Evolutionary conservation across 2,329 filamentous ascomycete genomes (phyloP), one percentile per base, ranked within the genome.

Genomic region (Aspergillus fijiensis): DNA sequence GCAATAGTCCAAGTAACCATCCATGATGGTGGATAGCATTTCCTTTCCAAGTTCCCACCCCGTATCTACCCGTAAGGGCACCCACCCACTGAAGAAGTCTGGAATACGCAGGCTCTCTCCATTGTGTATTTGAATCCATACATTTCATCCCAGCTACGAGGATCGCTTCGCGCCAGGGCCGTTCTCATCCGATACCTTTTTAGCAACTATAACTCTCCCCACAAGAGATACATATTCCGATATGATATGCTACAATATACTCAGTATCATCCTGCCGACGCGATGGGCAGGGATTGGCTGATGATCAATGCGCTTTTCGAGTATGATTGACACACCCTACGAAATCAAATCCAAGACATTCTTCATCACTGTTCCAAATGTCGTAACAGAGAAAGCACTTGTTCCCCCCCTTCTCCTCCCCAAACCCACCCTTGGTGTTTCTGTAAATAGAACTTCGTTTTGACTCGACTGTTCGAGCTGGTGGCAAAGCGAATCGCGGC

Each of bases 391-490:
- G 19, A 49, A 29, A 27, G 21, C 21, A 11, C 27, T 25, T 10
- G 47, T 12, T 9, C 42, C 35, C 49, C 19, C 19, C 23, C 12
- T 42, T 42, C 25, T 27, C 25, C 25, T 27, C 25, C 25, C 25
- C 25, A 27, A 29, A 9, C 27, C 27, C 27, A 29, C 27, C 27
- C 27, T 29, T 29, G 7, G 27, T 45, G 21, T 54, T 60, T 58
- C 59, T 51, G 59, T 54, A 60, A 60, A 60, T 60, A 60, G 58
- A 48, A 60, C 49, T 45, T 45, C 14, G 2, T 45, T 19, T 45
- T 45, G 39, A 45, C 39, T 31, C 27, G 55, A 48, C 33, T 54
- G 33, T 51, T 29, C 29, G 27, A 31, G 29, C 14, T 19, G 42
- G 57, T 58, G 57, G 57, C 57, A 58, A 58, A 55, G 53, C 31